Base-by-base conservation (phyloP, 208 protist genomes). In the Blechomonas ayalai region DNA sequence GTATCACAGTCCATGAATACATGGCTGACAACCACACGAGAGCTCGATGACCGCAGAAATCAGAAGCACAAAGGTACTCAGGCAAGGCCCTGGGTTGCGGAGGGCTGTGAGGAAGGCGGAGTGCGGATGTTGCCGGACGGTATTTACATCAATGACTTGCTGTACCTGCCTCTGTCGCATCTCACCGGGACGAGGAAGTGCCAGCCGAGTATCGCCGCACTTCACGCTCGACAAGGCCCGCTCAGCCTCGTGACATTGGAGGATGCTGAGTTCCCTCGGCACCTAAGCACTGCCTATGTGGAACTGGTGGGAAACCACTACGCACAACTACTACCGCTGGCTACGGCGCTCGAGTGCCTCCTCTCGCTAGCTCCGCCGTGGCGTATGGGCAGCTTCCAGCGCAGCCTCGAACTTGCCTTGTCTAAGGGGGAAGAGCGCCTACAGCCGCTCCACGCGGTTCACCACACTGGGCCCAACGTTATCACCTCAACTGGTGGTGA, bases 341-440 rank as follows among this genome's bases (percentile, higher is more conserved):
- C 59, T 22, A 51, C 46, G 13, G 77, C 84, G 50, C 52, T 52
- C 23, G 37, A 52, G 15, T 52, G 71, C 22, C 51, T 90, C 48
- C 38, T 25, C 6, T 43, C 56, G 13, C 66, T 90, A 45, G 37
- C 62, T 25, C 51, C 52, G 13, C 82, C 82, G 13, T 67, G 70
- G 31, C 68, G 78, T 16, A 57, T 72, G 16, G 82, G 82, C n/a
- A 68, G 70, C 0, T 42, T 90, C 19, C 80, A 86, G 41, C 62
- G 74, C 31, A 67, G 67, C 48, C 39, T 90, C 31, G 73, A 90
- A 31, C 45, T 44, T 13, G 50, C 61, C 15, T 44, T 85, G 40
- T 36, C 75, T n/a, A 50, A 66, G 20, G 61, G n/a, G n/a, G n/a
- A n/a, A n/a, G n/a, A n/a, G n/a, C n/a, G 55, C 8, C 22, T 67